phyloP scores from a whole-genome alignment of 2,329 filamentous ascomycete species.

The Ilyonectria mors-panacis region DNA sequence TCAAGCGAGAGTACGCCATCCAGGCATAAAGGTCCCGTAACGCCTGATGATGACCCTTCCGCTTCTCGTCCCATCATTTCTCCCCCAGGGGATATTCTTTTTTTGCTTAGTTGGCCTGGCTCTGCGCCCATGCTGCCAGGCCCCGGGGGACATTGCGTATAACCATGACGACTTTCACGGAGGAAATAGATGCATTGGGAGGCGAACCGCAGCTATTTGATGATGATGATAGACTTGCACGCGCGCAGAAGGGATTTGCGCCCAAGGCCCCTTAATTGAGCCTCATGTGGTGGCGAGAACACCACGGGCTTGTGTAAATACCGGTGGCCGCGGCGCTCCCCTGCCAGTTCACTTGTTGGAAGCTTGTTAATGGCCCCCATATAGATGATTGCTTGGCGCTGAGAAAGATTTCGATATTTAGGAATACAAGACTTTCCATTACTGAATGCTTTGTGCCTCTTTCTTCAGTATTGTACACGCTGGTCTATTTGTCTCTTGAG shows the following conservation, averaged over 20 bases:
- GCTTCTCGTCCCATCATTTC: conserved; percentile 33
- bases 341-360: conserved; percentile 31
- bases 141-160: conserved; percentile 39
- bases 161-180: conserved; percentile 38
- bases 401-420: conserved; percentile 37
- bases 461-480: conserved; percentile 21
- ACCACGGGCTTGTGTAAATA: conserved; percentile 46
- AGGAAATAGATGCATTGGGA: conserved; percentile 48
- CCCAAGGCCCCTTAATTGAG: conserved; percentile 46
- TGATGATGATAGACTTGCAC: conserved; percentile 46
- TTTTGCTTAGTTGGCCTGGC: conserved; percentile 33
- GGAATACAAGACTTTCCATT: conserved; percentile 44
- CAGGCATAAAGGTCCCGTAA: conserved; percentile 70
- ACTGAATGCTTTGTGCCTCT: conserved; percentile 13
- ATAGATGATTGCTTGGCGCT: conserved; percentile 41
- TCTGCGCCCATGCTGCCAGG: conserved; percentile 24
- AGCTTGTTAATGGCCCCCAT: conserved; percentile 39
- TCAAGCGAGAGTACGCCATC: conserved; percentile 83
- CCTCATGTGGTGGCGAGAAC: conserved; percentile 26
- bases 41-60: conserved; percentile 36
- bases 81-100: conserved; percentile 27
- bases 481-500: background rate
- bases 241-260: conserved; percentile 35
- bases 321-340: conserved; percentile 38
- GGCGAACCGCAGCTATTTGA: conserved; percentile 41